Evolutionary conservation across 2,329 filamentous ascomycete genomes (phyloP).

Genomic region (Bretziella fagacearum): DNA sequence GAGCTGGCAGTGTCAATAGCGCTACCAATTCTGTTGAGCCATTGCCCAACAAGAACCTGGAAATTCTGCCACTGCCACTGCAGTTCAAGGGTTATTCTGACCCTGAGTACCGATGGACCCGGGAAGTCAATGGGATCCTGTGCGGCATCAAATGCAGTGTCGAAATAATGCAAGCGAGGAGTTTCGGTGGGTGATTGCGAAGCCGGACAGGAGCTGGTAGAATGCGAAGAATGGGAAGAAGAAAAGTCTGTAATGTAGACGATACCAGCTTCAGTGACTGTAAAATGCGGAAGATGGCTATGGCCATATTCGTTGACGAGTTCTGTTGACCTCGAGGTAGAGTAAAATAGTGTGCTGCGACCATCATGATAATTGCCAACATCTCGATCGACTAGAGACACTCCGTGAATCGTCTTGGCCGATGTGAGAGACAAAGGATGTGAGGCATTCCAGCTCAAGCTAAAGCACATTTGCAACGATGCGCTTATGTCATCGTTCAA

Average conservation of each 20-base stretch:
- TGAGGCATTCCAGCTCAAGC: conserved; percentile 6
- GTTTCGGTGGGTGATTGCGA: conserved; percentile 2
- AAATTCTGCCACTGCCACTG: conserved; percentile 12
- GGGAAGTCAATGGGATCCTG: neutral
- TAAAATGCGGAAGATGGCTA: neutral
- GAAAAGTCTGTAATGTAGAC: conserved; percentile 7
- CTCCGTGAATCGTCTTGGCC: neutral
- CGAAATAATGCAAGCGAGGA: neutral
- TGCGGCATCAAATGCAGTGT: neutral
- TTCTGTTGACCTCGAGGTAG: neutral
- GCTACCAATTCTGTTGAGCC: conserved; percentile 10
- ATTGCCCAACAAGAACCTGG: conserved; percentile 11
- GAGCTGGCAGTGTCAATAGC: conserved; percentile 1
- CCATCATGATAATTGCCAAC: neutral
- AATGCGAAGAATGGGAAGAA: neutral
- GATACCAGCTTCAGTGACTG: conserved; percentile 3
- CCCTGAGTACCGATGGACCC: conserved; percentile 4
- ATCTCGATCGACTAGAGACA: neutral
- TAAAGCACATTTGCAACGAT: conserved; percentile 3
- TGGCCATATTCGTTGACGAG: neutral
- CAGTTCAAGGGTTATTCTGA: conserved; percentile 7
- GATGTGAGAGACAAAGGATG: conserved; percentile 1
- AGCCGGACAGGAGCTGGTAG: neutral
- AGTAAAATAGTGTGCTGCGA: neutral
- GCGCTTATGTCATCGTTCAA: neutral